Evolutionary conservation across 257 asterid species (phyloP).

Genomic region (Penstemon newberryi): DNA sequence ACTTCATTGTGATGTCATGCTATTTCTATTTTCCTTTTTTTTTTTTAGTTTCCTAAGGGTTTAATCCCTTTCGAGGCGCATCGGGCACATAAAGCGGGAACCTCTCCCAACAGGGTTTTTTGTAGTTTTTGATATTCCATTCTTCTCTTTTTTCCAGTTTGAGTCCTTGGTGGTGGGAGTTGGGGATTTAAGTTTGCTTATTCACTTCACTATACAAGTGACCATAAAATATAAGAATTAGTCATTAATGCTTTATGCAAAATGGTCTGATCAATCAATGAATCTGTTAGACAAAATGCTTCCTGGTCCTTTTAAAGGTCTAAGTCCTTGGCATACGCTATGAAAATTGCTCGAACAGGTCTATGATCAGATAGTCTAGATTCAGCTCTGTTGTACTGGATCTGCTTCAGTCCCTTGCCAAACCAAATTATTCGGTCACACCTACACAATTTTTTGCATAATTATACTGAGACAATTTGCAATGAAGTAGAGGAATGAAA

Average conservation of each 20-base stretch:
- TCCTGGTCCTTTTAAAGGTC: conserved; percentile 26
- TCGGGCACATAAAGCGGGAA: no score
- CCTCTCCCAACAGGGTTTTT: background rate
- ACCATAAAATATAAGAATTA: conserved; percentile 15
- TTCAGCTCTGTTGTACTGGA: conserved; percentile 51
- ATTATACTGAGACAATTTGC: conserved; percentile 3
- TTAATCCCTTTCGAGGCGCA: no score
- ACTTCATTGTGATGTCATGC: background rate
- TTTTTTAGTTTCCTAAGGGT: background rate
- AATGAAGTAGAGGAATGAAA: conserved; percentile 5
- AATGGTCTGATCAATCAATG: conserved; percentile 20
- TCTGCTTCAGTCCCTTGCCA: conserved; percentile 60
- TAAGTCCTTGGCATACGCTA: conserved; percentile 38
- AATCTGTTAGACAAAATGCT: conserved; percentile 26
- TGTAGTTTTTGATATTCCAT: background rate
- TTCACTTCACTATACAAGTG: conserved; percentile 13
- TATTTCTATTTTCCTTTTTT: background rate
- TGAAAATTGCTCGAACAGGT: conserved; percentile 57
- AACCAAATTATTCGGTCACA: conserved; percentile 69
- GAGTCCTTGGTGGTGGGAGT: background rate
- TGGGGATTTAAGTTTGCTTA: conserved; percentile 5
- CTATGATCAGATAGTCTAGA: conserved; percentile 64
- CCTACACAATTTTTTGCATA: conserved; percentile 38
- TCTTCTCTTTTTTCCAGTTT: background rate
- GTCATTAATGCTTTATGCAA: conserved; percentile 20